Conservation (phyloP, 306 rosid species). For the Astragalus membranaceus region DNA sequence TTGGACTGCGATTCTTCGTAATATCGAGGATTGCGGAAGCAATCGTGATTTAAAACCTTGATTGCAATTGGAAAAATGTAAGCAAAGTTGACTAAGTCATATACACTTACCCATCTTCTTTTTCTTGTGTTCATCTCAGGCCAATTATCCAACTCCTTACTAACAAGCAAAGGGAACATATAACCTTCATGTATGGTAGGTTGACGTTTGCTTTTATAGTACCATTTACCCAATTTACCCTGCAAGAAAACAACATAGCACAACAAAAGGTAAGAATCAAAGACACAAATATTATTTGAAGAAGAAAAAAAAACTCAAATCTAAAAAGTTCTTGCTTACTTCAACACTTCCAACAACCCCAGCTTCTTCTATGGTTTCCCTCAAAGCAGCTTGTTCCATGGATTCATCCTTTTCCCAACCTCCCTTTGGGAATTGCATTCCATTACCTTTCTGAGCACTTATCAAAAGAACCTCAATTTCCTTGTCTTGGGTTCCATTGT, state of each 20-base stretch:
- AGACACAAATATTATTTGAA: neutral
- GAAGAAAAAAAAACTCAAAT: neutral
- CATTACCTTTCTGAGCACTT: conserved; percentile 81
- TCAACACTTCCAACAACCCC: conserved; percentile 70
- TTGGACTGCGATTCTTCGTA: neutral
- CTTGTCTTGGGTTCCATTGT: conserved; percentile 25
- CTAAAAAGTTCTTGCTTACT: conserved; percentile 34
- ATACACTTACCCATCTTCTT: conserved; percentile 72
- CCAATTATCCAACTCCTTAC: conserved; percentile 60
- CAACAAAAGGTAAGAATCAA: conserved; percentile 13
- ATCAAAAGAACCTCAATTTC: conserved; percentile 81
- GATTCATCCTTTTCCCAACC: conserved; percentile 94
- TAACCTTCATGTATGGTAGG: conserved; percentile 50
- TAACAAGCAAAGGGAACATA: conserved; percentile 82
- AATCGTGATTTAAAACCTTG: neutral
- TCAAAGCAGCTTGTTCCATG: conserved; percentile 70
- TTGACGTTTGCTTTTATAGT: conserved; percentile 72
- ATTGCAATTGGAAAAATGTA: neutral
- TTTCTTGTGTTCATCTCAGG: conserved; percentile 61
- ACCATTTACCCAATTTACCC: conserved; percentile 65
- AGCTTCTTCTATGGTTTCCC: conserved; percentile 92
- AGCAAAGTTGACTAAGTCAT: neutral
- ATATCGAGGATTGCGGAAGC: neutral
- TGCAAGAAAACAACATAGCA: conserved; percentile 28
- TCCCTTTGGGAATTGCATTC: conserved; percentile 96